phyloP scores from a whole-genome alignment of 176 grass and related monocot species.

The Carex kokanica region DNA sequence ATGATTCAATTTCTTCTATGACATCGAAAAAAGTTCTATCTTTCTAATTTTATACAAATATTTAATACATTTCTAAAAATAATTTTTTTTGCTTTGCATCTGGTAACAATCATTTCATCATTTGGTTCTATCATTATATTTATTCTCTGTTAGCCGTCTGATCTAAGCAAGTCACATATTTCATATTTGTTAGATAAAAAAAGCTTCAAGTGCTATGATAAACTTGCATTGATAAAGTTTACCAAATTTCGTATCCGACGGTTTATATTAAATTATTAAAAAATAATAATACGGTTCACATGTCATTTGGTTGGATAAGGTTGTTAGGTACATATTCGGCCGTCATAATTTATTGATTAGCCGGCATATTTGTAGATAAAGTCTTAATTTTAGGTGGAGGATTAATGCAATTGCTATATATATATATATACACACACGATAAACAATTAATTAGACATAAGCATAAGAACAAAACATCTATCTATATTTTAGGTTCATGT shows the following conservation, averaged over 20 bases:
- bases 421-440: neutral
- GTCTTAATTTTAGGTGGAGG: neutral
- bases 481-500: neutral
- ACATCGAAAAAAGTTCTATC: too few relatives aligned
- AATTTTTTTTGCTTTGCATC: neutral
- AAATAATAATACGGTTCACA: neutral
- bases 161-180: neutral
- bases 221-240: neutral
- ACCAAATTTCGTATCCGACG: neutral
- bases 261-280: neutral
- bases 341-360: neutral
- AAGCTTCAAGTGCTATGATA: neutral
- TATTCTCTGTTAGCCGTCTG: slow-evolving; percentile 9
- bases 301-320: slow-evolving; percentile 1
- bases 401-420: neutral
- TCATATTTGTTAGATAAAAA: neutral
- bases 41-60: too few relatives aligned
- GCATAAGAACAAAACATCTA: too few relatives aligned
- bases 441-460: neutral
- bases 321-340: neutral
- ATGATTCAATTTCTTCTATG: too few relatives aligned
- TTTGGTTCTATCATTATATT: neutral
- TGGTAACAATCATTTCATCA: neutral
- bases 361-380: neutral
- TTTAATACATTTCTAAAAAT: too few relatives aligned